Conservation (phyloP, 192 early-diverging fungal species). For the Mortierella claussenii region DNA sequence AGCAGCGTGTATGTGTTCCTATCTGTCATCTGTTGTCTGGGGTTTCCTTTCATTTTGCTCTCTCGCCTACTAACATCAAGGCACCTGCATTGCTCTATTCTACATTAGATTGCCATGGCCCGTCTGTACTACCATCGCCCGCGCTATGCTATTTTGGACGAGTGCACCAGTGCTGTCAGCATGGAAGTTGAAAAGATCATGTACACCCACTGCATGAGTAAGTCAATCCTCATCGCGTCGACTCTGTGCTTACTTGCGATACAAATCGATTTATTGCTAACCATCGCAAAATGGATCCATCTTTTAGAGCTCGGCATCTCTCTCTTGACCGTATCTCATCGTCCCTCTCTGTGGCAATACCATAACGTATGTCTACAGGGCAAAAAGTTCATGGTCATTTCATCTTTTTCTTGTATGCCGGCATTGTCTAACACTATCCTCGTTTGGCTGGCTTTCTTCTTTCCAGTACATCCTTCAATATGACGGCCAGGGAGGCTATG, state of each 20-base stretch:
- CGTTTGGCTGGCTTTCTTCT: background rate
- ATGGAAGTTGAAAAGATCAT: conserved; percentile 95
- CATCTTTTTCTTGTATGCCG: background rate
- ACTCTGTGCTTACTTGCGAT: too few species aligned
- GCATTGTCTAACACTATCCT: background rate
- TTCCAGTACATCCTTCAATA: conserved; percentile 83
- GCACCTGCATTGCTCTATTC: background rate
- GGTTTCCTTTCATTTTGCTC: too few species aligned
- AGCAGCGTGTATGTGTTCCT: conserved; percentile 72
- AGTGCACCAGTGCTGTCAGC: conserved; percentile 90
- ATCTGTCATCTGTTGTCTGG: conserved; percentile 15
- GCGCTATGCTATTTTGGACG: conserved; percentile 95
- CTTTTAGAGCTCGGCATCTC: conserved; percentile 79
- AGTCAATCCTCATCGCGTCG: conserved; percentile 4
- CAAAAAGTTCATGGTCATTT: background rate
- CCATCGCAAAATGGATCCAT: too few species aligned
- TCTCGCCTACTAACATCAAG: background rate
- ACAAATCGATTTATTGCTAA: too few species aligned
- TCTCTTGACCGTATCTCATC: conserved; percentile 94
- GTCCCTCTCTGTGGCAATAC: conserved; percentile 96
- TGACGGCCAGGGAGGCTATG: conserved; percentile 96
- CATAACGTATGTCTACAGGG: conserved; percentile 72
- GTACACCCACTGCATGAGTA: conserved; percentile 80
- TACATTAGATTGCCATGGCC: conserved; percentile 87
- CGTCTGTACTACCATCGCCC: conserved; percentile 97